Base-by-base conservation (phyloP, 106 monocot genomes). In the Acanthochlamys bracteata region DNA sequence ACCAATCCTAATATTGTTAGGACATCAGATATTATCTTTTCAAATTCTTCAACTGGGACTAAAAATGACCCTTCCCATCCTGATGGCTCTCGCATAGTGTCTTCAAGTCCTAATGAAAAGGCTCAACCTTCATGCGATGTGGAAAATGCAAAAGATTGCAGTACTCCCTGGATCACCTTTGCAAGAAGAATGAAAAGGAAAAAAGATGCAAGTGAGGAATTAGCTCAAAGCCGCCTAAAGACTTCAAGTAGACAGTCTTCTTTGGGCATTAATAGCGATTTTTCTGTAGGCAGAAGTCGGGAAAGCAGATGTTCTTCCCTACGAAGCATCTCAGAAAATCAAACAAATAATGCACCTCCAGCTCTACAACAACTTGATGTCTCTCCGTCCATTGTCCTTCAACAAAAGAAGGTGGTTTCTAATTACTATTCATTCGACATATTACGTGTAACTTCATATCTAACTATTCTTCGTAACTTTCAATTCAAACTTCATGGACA, bases 121-220 rank as follows among this genome's bases (percentile, higher is more conserved):
- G 39, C 9, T 16, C 26, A 41, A 21, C 4, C 21, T 33, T 22
- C 20, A 42, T 24, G 15, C 25, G 67, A 53, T 57, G 24, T 55
- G 15, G 47, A 42, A 19, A 10, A 39, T 57, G 43, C 39, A 40
- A 78, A 67, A 46, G 67, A 57, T 7, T 72, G 47, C 22, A 25
- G 41, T 3, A 14, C 39, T 17, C 66, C 71, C 20, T 63, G 74
- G 42, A 63, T 74, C 58, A 80, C 75, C 7, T 80, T 80, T 67
- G 24, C n/a, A 52, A 75, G 80, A 71, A 80, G 71, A 62, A 39
- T 33, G 12, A 80, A 75, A 71, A 75, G 51, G 57, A 67, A 61
- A 20, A 33, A 15, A 12, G 66, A 57, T 66, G 14, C 22, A 27
- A 45, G 12, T 17, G 67, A 55, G 56, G 59, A 22, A 59, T 53